Percentiles rank a stretch among this genome's conserved stretches.
Conservation (phyloP, 257 asterid species). For the Cynanchum wilfordii region DNA sequence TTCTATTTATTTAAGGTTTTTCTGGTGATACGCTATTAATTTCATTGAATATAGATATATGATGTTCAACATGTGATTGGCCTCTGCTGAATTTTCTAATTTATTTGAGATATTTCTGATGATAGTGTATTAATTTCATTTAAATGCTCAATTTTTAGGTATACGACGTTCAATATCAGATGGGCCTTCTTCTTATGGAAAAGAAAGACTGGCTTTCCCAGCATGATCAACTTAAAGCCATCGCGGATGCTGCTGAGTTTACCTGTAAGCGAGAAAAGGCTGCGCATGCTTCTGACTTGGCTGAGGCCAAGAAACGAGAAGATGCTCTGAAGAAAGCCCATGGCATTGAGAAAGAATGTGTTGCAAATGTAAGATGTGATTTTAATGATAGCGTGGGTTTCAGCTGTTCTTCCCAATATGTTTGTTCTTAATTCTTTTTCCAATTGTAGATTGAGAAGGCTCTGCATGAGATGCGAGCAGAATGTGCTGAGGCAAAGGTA, state of each 20-base stretch:
- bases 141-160: slow-evolving; percentile 35
- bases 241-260: slow-evolving; percentile 62
- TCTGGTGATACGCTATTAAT: slow-evolving; percentile 1
- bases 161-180: slow-evolving; percentile 83
- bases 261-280: slow-evolving; percentile 55
- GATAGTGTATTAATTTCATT: slow-evolving; percentile 7
- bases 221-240: slow-evolving; percentile 58
- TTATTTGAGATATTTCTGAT: background rate
- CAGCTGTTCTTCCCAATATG: background rate
- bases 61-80: slow-evolving; percentile 98
- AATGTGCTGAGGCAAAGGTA: slow-evolving; percentile 81
- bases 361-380: slow-evolving; percentile 53
- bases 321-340: slow-evolving; percentile 77
- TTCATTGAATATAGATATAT: slow-evolving; percentile 40
- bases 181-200: slow-evolving; percentile 93
- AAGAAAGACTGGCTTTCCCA: slow-evolving; percentile 75
- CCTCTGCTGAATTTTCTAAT: slow-evolving; percentile 19
- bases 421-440: slow-evolving; percentile 17
- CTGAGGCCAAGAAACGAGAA: slow-evolving; percentile 72
- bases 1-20: background rate
- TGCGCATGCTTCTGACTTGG: slow-evolving; percentile 53
- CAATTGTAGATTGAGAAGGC: slow-evolving; percentile 80
- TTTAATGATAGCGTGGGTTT: slow-evolving; percentile 6
- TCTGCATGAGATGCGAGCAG: slow-evolving; percentile 92
- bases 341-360: slow-evolving; percentile 93